These are phyloP conservation scores for Lactarius psammicola DNA, from an alignment of 768 basidiomycete genomes.

Conservation along the genomic window DNA sequence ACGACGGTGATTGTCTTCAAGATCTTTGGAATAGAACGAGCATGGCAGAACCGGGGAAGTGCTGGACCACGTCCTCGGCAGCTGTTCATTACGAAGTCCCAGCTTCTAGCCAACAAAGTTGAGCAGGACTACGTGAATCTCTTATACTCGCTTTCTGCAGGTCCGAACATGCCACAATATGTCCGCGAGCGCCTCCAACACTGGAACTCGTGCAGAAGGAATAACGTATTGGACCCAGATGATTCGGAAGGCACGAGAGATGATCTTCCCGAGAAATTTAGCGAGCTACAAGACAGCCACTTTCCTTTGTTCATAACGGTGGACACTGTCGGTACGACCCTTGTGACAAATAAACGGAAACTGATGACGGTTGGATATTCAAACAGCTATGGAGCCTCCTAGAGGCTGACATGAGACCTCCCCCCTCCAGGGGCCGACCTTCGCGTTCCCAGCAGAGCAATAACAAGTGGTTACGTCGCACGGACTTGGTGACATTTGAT, in stretches of 20 bases:
- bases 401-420: constrained; percentile 43
- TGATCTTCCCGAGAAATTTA: constrained; percentile 53
- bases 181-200: constrained; percentile 35
- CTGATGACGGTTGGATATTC: not conserved
- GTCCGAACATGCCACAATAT: constrained; percentile 39
- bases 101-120: constrained; percentile 65
- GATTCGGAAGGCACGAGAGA: constrained; percentile 43
- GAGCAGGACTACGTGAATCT: constrained; percentile 61
- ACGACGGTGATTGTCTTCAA: constrained; percentile 77
- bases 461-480: not conserved
- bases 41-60: too few relatives aligned
- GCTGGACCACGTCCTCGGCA: constrained; percentile 54
- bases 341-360: not conserved
- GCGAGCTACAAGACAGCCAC: constrained; percentile 54
- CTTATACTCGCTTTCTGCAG: constrained; percentile 43
- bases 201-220: constrained; percentile 25
- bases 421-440: not conserved
- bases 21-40: constrained; percentile 66
- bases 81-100: constrained; percentile 71
- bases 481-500: constrained; percentile 42
- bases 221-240: constrained; percentile 42
- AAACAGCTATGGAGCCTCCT: constrained; percentile 48
- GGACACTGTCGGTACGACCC: constrained; percentile 46
- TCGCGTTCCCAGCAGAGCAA: constrained; percentile 8
- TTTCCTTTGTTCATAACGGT: constrained; percentile 73